Percentiles rank a stretch among this genome's conserved stretches.
These are phyloP conservation scores for Ustilago loliicola DNA, from an alignment of 1,284 basidiomycete species.

Conservation along the genomic window DNA sequence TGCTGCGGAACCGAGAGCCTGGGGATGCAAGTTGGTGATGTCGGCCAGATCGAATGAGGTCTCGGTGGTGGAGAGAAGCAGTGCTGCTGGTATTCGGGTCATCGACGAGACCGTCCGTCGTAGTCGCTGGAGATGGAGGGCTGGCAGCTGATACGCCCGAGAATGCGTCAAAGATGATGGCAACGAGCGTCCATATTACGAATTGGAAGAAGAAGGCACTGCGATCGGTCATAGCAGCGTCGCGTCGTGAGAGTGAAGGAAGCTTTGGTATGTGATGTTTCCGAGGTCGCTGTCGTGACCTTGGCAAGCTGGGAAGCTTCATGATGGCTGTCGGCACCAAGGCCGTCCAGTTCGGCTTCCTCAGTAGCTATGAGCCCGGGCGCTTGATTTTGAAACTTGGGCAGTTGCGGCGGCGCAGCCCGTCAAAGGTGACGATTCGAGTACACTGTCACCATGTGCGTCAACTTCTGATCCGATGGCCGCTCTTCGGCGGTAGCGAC, in stretches of 20 bases:
- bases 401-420: neutral
- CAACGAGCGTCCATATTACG: conserved; percentile 37
- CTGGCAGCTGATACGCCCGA: conserved; percentile 16
- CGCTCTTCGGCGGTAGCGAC: neutral
- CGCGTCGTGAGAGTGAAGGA: neutral
- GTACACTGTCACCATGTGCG: neutral
- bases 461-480: neutral
- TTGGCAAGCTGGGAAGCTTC: conserved; percentile 28
- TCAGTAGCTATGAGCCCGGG: neutral
- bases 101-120: conserved; percentile 15
- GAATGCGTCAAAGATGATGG: conserved; percentile 29
- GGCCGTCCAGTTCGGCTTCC: conserved; percentile 15
- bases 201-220: conserved; percentile 36
- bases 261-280: neutral
- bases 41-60: conserved; percentile 26
- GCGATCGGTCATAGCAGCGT: neutral
- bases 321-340: conserved; percentile 26
- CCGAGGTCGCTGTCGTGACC: conserved; percentile 35
- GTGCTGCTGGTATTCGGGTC: conserved; percentile 23
- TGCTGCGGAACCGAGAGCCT: conserved; percentile 36
- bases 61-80: conserved; percentile 18
- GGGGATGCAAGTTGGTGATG: conserved; percentile 26
- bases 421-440: neutral
- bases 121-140: neutral
- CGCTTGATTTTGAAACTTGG: neutral